A percentile compares a stretch with the other conserved stretches of the same genome.
Evolutionary conservation across 2,329 filamentous ascomycete species (phyloP).

Genomic region (Cadophora malorum): DNA sequence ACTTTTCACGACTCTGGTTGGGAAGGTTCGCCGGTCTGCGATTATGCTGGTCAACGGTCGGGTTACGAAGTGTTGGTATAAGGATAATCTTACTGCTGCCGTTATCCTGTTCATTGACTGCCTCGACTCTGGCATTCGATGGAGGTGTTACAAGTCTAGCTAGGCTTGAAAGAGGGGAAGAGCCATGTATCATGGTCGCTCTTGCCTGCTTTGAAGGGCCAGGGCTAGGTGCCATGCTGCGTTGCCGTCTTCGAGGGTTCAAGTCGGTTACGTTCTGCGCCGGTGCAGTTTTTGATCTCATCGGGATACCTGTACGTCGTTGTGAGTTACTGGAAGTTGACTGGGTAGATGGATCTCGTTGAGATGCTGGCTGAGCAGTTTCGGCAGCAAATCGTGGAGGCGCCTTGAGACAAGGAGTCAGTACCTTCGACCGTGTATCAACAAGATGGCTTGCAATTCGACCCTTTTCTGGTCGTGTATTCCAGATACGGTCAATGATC

Average conservation of each 20-base stretch:
- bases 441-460: neutral
- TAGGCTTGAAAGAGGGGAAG: neutral
- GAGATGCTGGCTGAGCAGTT: neutral
- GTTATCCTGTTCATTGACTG: neutral
- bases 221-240: neutral
- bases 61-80: neutral
- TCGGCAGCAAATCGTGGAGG: neutral
- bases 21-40: slow-evolving; percentile 2
- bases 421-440: neutral
- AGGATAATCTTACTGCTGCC: neutral
- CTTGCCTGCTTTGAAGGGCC: neutral
- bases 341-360: neutral
- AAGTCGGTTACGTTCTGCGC: neutral
- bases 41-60: slow-evolving; percentile 1
- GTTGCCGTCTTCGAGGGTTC: neutral
- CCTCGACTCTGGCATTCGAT: neutral
- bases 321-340: neutral
- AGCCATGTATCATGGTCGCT: too few species aligned
- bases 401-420: neutral
- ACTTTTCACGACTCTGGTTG: neutral
- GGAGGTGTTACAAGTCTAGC: neutral
- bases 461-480: neutral
- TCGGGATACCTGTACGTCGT: neutral
- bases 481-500: neutral
- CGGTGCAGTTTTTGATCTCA: neutral